Conservation (phyloP, 2,329 filamentous ascomycete species). For the Scolecobasidium constrictum region DNA sequence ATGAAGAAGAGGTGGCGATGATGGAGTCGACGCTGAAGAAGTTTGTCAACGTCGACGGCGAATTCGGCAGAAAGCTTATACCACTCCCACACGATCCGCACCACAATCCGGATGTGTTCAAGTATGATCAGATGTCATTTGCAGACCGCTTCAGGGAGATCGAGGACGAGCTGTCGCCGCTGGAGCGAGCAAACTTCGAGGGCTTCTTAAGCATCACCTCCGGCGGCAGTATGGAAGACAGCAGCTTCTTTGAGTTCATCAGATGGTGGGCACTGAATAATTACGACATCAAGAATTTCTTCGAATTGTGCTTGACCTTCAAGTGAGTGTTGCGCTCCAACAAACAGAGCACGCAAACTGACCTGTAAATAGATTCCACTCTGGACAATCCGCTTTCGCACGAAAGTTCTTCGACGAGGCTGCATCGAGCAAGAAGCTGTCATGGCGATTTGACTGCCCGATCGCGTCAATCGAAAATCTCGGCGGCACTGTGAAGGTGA, state of each 20-base stretch:
- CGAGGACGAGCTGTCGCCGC: constrained; percentile 24
- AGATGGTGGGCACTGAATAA: constrained; percentile 38
- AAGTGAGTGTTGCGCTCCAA: neutral
- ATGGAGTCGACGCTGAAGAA: constrained; percentile 28
- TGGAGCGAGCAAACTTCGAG: constrained; percentile 31
- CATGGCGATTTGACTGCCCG: constrained; percentile 31
- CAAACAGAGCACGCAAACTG: neutral
- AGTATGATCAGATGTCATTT: constrained; percentile 11
- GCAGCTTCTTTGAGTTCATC: constrained; percentile 36
- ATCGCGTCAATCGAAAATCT: constrained; percentile 12
- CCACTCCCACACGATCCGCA: constrained; percentile 30
- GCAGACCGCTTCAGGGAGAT: constrained; percentile 33
- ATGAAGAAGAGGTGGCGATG: constrained; percentile 30
- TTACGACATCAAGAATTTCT: constrained; percentile 26
- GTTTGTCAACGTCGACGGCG: constrained; percentile 37
- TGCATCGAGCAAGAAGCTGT: constrained; percentile 24
- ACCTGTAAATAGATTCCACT: neutral
- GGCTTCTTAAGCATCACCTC: constrained; percentile 32
- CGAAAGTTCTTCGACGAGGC: constrained; percentile 36
- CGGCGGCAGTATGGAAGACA: constrained; percentile 31
- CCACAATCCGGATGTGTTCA: constrained; percentile 25
- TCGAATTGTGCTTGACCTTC: neutral
- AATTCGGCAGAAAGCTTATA: constrained; percentile 25
- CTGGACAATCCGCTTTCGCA: constrained; percentile 35
- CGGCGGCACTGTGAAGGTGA: constrained; percentile 21